phyloP scores from a whole-genome alignment of 306 rosid species.

The Castanospermum australe region DNA sequence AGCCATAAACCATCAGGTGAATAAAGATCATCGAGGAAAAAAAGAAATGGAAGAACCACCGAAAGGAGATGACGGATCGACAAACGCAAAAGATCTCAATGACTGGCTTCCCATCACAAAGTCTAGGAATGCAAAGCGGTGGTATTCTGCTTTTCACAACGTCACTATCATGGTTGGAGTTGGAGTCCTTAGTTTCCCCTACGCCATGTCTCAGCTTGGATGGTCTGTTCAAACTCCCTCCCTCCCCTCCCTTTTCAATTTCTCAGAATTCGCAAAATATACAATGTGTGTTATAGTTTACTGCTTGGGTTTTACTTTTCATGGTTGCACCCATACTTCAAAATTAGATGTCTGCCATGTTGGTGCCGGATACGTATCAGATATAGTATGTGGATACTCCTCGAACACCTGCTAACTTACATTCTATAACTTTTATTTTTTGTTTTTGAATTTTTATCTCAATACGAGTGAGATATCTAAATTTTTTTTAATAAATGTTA shows the following conservation, averaged over 20 bases:
- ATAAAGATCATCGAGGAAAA: not conserved
- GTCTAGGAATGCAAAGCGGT: slow-evolving; percentile 71
- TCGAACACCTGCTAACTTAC: no score
- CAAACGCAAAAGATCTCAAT: slow-evolving; percentile 3
- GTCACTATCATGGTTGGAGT: slow-evolving; percentile 83
- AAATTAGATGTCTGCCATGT: no score
- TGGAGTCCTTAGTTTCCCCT: slow-evolving; percentile 73
- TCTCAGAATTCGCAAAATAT: not conserved
- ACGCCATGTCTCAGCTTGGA: slow-evolving; percentile 70
- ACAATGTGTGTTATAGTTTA: not conserved
- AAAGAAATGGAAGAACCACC: not conserved
- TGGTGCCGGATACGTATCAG: no score
- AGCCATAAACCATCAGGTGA: no score
- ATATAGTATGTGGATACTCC: no score
- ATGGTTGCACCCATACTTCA: no score
- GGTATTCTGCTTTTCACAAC: slow-evolving; percentile 81
- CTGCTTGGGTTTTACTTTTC: no score
- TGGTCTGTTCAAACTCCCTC: slow-evolving; percentile 33
- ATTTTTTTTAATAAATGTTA: no score
- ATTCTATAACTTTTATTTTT: no score
- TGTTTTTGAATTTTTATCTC: no score
- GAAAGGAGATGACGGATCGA: no score
- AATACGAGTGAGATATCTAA: no score
- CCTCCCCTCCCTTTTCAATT: not conserved
- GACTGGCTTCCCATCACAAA: slow-evolving; percentile 76